A percentile compares a stretch with the other conserved stretches of the same genome.
Evolutionary conservation across 139 green algal species (phyloP).

Genomic region (Chlorella sp.): DNA sequence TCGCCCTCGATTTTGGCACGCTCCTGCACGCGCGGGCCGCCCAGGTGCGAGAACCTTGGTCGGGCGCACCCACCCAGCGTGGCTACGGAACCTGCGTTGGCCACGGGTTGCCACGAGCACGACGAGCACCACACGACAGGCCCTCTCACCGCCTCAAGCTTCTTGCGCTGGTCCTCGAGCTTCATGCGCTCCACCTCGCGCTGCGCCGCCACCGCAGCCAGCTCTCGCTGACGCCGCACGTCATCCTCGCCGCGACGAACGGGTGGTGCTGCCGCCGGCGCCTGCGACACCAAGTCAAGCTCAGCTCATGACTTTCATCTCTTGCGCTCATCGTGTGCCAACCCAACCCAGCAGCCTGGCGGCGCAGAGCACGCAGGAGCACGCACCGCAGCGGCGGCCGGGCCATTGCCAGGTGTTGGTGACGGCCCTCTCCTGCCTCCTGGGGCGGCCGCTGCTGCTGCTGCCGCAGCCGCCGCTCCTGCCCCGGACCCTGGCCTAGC

Average conservation of each 20-base stretch:
- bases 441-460: background rate
- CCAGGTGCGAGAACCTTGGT: too few species aligned
- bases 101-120: too few species aligned
- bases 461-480: background rate
- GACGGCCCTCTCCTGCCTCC: background rate
- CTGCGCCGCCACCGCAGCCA: slow-evolving; percentile 25
- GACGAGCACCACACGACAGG: too few species aligned
- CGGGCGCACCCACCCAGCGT: too few species aligned
- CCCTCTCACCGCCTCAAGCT: slow-evolving; percentile 24
- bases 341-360: too few species aligned
- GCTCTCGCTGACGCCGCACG: slow-evolving; percentile 6
- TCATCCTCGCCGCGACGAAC: background rate
- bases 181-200: slow-evolving; percentile 34
- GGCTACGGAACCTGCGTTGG: too few species aligned
- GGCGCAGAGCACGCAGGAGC: too few species aligned
- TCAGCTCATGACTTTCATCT: too few species aligned
- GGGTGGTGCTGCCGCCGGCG: background rate
- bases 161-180: slow-evolving; percentile 32
- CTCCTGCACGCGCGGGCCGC: slow-evolving; percentile 23
- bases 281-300: too few species aligned
- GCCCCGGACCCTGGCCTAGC: background rate
- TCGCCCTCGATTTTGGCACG: slow-evolving; percentile 14
- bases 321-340: too few species aligned
- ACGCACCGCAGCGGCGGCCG: too few species aligned
- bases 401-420: background rate